These are phyloP conservation scores for Hypoxylon sp. DNA, from an alignment of 2,329 filamentous ascomycete species.

Conservation along the genomic window DNA sequence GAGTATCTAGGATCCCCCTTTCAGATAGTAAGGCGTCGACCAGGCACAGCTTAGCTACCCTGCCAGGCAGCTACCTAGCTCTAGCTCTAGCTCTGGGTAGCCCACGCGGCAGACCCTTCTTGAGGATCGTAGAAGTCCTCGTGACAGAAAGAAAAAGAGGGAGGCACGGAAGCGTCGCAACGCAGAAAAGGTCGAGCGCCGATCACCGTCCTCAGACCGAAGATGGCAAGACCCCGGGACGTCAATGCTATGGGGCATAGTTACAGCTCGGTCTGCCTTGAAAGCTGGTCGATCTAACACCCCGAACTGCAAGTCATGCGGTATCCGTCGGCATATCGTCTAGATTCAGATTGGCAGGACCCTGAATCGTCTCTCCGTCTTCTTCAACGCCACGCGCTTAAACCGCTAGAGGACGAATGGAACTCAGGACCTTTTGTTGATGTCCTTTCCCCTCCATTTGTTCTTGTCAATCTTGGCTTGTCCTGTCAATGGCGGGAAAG, in stretches of 20 bases:
- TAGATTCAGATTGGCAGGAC: neutral
- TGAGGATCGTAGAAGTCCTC: neutral
- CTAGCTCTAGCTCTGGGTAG: no score
- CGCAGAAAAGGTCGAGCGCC: neutral
- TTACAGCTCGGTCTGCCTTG: slow-evolving; percentile 11
- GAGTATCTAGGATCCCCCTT: neutral
- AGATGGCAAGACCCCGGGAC: slow-evolving; percentile 14
- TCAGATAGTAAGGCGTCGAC: neutral
- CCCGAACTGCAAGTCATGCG: slow-evolving; percentile 20
- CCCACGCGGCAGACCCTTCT: neutral
- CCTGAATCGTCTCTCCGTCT: no score
- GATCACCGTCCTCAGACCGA: slow-evolving; percentile 8
- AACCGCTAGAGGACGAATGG: slow-evolving; percentile 1
- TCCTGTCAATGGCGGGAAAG: slow-evolving; percentile 6
- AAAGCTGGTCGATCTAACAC: neutral
- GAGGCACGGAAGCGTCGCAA: neutral
- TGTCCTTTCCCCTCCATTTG: no score
- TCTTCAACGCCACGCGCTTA: neutral
- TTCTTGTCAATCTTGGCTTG: slow-evolving; percentile 4
- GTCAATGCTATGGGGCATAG: neutral
- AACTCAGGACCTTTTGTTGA: slow-evolving; percentile 8
- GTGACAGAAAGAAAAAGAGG: neutral
- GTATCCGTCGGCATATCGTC: slow-evolving; percentile 25
- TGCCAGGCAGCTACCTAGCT: neutral
- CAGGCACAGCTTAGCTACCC: neutral